Evolutionary conservation across 1,284 basidiomycete species (phyloP).

Genomic region (Coniferiporia sulphurascens): DNA sequence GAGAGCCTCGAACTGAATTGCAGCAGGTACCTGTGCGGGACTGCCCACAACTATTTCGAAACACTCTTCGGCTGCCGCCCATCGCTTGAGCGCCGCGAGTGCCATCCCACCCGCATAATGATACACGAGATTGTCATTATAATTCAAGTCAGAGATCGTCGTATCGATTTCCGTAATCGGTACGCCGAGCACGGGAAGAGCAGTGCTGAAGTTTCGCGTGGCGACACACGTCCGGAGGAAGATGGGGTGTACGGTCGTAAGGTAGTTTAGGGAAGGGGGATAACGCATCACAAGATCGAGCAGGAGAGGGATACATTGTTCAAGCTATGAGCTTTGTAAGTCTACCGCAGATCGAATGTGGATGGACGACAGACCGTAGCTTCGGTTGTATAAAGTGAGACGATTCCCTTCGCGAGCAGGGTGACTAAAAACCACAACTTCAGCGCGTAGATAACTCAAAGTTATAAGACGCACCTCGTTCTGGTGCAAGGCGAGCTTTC

Average conservation of each 20-base stretch:
- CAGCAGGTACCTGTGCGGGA: conserved; percentile 59
- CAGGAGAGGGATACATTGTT: conserved; percentile 53
- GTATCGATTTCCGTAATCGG: conserved; percentile 55
- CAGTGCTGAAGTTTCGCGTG: conserved; percentile 45
- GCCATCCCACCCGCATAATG: conserved; percentile 71
- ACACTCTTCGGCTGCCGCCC: conserved; percentile 63
- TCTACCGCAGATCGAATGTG: background rate
- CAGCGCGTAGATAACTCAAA: background rate
- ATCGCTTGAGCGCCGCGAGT: conserved; percentile 55
- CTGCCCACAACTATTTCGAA: conserved; percentile 74
- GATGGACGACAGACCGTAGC: conserved; percentile 26
- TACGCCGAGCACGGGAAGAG: conserved; percentile 51
- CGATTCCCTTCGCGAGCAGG: conserved; percentile 31
- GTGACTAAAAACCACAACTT: conserved; percentile 26
- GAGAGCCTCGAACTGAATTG: conserved; percentile 78
- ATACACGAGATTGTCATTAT: conserved; percentile 73
- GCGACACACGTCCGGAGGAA: conserved; percentile 48
- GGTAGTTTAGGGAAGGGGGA: conserved; percentile 46
- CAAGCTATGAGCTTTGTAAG: conserved; percentile 29
- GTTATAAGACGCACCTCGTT: conserved; percentile 49
- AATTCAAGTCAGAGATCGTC: conserved; percentile 47
- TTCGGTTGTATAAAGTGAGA: conserved; percentile 17
- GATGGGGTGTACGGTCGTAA: conserved; percentile 65
- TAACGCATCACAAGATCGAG: conserved; percentile 56
- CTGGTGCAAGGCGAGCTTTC: conserved; percentile 58